Conservation (phyloP, 1,284 basidiomycete genomes). For the Phellopilus nigrolimitatus region DNA sequence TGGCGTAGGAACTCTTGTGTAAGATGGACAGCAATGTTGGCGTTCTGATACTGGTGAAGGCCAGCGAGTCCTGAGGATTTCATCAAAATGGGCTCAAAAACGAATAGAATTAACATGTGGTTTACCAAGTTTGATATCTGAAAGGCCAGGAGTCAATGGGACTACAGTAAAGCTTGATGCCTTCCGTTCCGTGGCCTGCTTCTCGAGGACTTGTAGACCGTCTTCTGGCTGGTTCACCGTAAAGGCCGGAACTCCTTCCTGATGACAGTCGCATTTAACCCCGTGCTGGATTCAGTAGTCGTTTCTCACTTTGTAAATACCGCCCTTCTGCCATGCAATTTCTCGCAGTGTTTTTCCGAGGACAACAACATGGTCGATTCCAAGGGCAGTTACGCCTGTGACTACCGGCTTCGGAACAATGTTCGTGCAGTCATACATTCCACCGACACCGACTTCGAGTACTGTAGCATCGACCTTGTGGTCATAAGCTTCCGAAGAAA, state of each 20-base stretch:
- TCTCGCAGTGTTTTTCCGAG: conserved; percentile 87
- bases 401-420: conserved; percentile 88
- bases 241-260: conserved; percentile 82
- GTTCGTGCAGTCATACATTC: conserved; percentile 94
- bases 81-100: conserved; percentile 8
- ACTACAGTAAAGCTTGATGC: conserved; percentile 65
- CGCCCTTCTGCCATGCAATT: conserved; percentile 95
- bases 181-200: conserved; percentile 64
- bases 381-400: conserved; percentile 87
- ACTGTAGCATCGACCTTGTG: conserved; percentile 79
- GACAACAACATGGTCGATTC: conserved; percentile 90
- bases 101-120: not conserved
- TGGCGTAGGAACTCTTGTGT: conserved; percentile 63
- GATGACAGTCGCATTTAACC: too few relatives aligned
- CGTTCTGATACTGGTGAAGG: conserved; percentile 88
- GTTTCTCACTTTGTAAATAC: conserved; percentile 81
- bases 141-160: conserved; percentile 42
- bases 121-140: conserved; percentile 60
- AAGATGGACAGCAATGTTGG: conserved; percentile 80
- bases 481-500: not conserved
- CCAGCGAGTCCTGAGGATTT: conserved; percentile 71
- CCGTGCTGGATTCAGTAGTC: not conserved
- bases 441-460: conserved; percentile 96
- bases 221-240: conserved; percentile 74
- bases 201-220: conserved; percentile 61